Evolutionary conservation across 805 yeast species (phyloP), one percentile per base, ranked within the genome.

Genomic region (Metschnikowia bowlesiae): DNA sequence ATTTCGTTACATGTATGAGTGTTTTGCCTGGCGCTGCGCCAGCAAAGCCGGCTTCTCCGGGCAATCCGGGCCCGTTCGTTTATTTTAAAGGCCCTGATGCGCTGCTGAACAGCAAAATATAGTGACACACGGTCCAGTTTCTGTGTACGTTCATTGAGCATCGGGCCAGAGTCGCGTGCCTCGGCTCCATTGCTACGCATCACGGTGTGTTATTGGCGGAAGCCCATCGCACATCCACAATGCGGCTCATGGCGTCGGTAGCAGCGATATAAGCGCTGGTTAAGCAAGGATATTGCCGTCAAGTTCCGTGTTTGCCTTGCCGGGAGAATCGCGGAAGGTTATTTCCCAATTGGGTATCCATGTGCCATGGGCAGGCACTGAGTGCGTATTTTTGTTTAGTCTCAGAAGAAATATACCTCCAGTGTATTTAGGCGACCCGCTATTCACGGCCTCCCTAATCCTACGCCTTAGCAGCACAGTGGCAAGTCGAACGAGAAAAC

Each of bases 351-450:
- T n/a, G 9, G 38, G 37, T 16, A n/a, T 32, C 37, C 38, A 33
- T 33, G 39, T 35, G 40, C 46, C 40, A 26, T 35, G 26, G 29
- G 39, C 39, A 37, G 30, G 34, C 16, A 14, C 33, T 34, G 39
- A 43, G 46, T 36, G 39, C 46, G 28, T 36, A 44, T 35, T n/a
- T 26, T 44, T 34, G 46, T 44, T 44, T 35, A 44, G 28, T 33
- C 46, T 39, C 41, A 16, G 31, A 28, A n/a, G 7, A 43, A 32
- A 18, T 36, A 31, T 41, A 31, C 26, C 10, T n/a, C 8, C n/a
- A 16, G 38, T 35, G 16, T 40, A 40, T 28, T 16, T n/a, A 39
- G 13, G 28, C 11, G 31, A 39, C 13, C 7, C 32, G n/a, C 8
- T n/a, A 26, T 13, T 11, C 41, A 32, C 41, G 30, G 8, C 18